phyloP scores from a whole-genome alignment of 2,329 filamentous ascomycete genomes.

The Fusarium nelsonii region DNA sequence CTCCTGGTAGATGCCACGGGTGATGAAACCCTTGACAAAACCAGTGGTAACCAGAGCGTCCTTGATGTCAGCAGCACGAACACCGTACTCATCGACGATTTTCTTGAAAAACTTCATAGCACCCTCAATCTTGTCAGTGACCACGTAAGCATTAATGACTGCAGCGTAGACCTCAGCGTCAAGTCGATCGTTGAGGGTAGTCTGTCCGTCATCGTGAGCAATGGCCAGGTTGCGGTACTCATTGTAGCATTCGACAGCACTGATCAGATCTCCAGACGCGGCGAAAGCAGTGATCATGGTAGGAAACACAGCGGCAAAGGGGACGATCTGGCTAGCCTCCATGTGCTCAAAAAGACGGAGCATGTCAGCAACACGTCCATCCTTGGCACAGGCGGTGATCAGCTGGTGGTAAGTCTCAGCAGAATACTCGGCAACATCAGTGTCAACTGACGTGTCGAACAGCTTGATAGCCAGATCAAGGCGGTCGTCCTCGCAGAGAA shows the following conservation, averaged over 20 bases:
- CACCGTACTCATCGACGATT: constrained; percentile 74
- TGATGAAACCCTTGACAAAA: constrained; percentile 82
- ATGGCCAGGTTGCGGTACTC: constrained; percentile 93
- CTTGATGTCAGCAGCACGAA: constrained; percentile 72
- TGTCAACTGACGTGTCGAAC: constrained; percentile 80
- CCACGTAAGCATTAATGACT: constrained; percentile 89
- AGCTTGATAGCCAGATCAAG: constrained; percentile 86
- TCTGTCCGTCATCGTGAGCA: constrained; percentile 79
- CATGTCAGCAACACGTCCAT: constrained; percentile 88
- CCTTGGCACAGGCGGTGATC: constrained; percentile 86
- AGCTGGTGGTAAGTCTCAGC: constrained; percentile 87
- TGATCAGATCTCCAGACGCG: constrained; percentile 81
- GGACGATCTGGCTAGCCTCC: constrained; percentile 80
- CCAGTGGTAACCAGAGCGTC: constrained; percentile 78
- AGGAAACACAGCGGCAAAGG: constrained; percentile 86
- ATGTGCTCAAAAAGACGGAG: constrained; percentile 91
- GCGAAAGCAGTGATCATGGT: constrained; percentile 97
- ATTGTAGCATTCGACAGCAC: constrained; percentile 94
- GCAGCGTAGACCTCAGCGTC: constrained; percentile 90
- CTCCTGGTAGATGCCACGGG: constrained; percentile 76
- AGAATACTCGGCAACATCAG: constrained; percentile 75
- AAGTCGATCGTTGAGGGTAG: constrained; percentile 75
- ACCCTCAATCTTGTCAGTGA: constrained; percentile 82
- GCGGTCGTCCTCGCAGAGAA: constrained; percentile 88
- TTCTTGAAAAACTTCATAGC: constrained; percentile 88